Percentiles rank a stretch among this genome's conserved stretches.
These are phyloP conservation scores for Favolaschia claudopus DNA, from an alignment of 768 basidiomycete genomes.

Conservation along the genomic window DNA sequence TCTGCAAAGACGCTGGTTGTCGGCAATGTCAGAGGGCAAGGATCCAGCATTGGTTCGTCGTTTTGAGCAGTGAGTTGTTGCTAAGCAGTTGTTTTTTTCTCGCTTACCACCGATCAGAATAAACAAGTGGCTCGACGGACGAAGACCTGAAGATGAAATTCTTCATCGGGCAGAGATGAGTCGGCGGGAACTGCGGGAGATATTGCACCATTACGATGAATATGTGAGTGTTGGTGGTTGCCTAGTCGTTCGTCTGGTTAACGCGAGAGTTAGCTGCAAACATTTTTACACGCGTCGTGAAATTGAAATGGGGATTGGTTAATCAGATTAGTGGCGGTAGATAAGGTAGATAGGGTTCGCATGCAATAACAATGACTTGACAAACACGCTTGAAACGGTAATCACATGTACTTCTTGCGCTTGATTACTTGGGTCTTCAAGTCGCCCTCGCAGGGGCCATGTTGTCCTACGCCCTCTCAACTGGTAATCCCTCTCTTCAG, in stretches of 20 bases:
- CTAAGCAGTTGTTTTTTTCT: background rate
- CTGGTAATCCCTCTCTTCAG: conserved; percentile 37
- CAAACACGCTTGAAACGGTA: too few species aligned
- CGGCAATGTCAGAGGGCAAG: conserved; percentile 90
- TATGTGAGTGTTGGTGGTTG: conserved; percentile 62
- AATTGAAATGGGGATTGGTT: background rate
- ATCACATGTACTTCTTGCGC: conserved; percentile 5
- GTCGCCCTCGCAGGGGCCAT: conserved; percentile 34
- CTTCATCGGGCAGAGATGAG: conserved; percentile 88
- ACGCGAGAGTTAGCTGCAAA: conserved; percentile 44
- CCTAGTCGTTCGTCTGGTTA: background rate
- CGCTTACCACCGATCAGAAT: conserved; percentile 58
- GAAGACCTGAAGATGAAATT: conserved; percentile 91
- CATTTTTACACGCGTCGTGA: conserved; percentile 50
- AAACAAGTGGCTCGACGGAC: conserved; percentile 93
- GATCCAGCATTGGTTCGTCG: conserved; percentile 70
- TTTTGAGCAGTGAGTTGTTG: conserved; percentile 74
- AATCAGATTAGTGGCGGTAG: too few species aligned
- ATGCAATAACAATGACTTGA: too few species aligned
- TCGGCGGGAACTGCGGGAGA: conserved; percentile 82
- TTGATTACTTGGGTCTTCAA: background rate
- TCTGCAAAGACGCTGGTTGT: conserved; percentile 81
- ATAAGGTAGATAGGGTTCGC: too few species aligned
- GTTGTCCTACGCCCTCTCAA: conserved; percentile 56
- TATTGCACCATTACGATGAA: conserved; percentile 87